Conservation (phyloP, 768 basidiomycete genomes). For the Amanita inopinata region DNA sequence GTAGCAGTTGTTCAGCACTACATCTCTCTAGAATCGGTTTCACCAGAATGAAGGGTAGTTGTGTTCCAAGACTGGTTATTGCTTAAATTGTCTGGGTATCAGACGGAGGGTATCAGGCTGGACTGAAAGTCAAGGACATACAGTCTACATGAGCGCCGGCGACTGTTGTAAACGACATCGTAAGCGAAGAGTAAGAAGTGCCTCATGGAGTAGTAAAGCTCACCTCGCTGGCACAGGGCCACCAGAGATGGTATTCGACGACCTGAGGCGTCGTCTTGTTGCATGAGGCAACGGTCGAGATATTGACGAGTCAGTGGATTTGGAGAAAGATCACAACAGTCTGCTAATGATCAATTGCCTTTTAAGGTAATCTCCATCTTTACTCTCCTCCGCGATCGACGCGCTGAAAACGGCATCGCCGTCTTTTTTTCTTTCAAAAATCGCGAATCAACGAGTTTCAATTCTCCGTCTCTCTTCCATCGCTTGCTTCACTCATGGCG, state of each 20-base stretch:
- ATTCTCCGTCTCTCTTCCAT: too few species aligned
- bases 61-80: constrained; percentile 54
- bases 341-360: too few species aligned
- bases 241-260: constrained; percentile 55
- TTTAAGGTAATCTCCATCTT: too few species aligned
- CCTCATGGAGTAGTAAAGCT: constrained; percentile 18
- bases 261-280: constrained; percentile 5
- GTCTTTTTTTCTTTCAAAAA: too few species aligned
- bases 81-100: constrained; percentile 29
- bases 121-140: constrained; percentile 23
- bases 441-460: too few species aligned
- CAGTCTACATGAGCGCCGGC: constrained; percentile 53
- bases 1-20: constrained; percentile 55
- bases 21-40: constrained; percentile 70
- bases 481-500: too few species aligned
- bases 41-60: constrained; percentile 52
- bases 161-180: constrained; percentile 28
- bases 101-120: constrained; percentile 4
- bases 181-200: constrained; percentile 11
- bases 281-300: constrained; percentile 9
- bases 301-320: too few species aligned
- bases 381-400: too few species aligned
- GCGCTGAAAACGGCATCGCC: too few species aligned
- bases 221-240: constrained; percentile 65
- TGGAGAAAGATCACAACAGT: too few species aligned